Conservation (phyloP, 306 rosid species). For the Gynostemma pentaphyllum region DNA sequence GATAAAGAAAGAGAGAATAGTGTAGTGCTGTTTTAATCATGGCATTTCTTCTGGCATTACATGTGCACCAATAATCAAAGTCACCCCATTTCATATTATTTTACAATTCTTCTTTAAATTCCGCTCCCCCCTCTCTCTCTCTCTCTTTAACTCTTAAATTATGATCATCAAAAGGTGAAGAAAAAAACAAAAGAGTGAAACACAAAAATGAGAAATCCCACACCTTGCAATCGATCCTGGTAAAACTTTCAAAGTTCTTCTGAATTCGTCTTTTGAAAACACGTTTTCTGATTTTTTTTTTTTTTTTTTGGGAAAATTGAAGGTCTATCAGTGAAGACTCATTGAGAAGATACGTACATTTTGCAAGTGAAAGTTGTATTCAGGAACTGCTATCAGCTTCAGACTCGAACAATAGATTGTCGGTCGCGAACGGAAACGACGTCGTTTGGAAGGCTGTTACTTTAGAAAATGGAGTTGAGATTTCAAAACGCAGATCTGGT, state of each 20-base stretch:
- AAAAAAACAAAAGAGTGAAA: neutral
- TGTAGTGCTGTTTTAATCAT: conserved; percentile 62
- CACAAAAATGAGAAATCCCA: conserved; percentile 38
- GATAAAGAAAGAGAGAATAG: no score
- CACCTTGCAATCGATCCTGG: conserved; percentile 80
- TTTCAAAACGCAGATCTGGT: conserved; percentile 63
- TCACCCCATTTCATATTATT: conserved; percentile 43
- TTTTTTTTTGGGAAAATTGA: neutral
- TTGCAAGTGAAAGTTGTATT: conserved; percentile 77
- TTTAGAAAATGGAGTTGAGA: conserved; percentile 66
- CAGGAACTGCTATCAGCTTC: conserved; percentile 76
- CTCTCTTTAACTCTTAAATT: neutral
- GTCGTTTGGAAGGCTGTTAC: conserved; percentile 60
- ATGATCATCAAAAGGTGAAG: conserved; percentile 6
- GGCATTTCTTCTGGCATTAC: conserved; percentile 76
- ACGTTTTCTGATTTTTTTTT: neutral
- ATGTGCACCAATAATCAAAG: conserved; percentile 61
- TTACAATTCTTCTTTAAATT: conserved; percentile 13
- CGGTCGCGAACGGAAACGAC: neutral
- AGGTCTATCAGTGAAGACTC: conserved; percentile 94
- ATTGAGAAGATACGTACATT: conserved; percentile 56
- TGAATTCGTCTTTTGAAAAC: no score
- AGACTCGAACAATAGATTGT: conserved; percentile 37
- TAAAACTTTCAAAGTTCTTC: conserved; percentile 5
- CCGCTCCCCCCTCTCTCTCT: neutral